Conservation (phyloP, 768 basidiomycete genomes). For the Termitomyces sp. region DNA sequence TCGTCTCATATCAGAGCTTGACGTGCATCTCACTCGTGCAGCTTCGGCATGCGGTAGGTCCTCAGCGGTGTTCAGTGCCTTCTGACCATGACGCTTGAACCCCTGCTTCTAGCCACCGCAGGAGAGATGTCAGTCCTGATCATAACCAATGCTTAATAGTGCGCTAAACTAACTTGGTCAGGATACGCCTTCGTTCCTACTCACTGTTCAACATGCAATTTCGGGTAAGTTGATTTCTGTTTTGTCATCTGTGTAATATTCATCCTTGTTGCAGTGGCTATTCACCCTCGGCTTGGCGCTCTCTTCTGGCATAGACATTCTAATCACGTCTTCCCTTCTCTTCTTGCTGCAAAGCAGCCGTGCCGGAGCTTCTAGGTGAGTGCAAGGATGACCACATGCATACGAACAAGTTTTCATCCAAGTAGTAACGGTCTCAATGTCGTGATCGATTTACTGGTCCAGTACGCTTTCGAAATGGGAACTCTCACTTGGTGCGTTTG, state of each 20-base stretch:
- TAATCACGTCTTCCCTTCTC: constrained; percentile 30
- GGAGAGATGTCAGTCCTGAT: constrained; percentile 15
- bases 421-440: background rate
- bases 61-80: no score
- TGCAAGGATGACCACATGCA: background rate
- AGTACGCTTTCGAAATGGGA: constrained; percentile 36
- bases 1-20: no score
- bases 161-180: background rate
- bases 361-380: constrained; percentile 23
- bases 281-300: constrained; percentile 37
- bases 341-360: constrained; percentile 28
- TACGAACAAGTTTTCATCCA: background rate
- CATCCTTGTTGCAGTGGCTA: constrained; percentile 26
- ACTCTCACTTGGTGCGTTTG: constrained; percentile 30
- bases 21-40: background rate
- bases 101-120: constrained; percentile 17
- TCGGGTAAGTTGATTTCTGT: constrained; percentile 2
- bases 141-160: background rate
- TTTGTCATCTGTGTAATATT: background rate
- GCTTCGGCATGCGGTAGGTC: constrained; percentile 16
- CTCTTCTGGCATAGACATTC: constrained; percentile 32
- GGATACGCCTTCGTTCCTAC: constrained; percentile 17
- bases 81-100: background rate
- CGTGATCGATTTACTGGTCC: constrained; percentile 8
- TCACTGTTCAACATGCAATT: constrained; percentile 11